A percentile compares a stretch with the other conserved stretches of the same genome.
Evolutionary conservation across 2,329 filamentous ascomycete species (phyloP).

Genomic region (Dothidotthia symphoricarpi): DNA sequence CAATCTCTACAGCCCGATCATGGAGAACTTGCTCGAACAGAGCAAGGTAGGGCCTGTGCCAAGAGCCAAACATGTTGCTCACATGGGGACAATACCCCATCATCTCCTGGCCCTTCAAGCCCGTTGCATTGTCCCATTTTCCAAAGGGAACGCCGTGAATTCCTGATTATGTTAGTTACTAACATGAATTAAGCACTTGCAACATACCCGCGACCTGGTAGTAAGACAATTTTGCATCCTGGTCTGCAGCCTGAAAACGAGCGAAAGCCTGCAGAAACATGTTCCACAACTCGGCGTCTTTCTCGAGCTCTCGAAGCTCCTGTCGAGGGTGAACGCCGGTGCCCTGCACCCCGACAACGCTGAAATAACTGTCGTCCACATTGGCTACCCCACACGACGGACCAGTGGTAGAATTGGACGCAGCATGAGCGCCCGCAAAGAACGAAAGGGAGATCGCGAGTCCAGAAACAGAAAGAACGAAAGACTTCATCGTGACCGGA

Average conservation of each 20-base stretch:
- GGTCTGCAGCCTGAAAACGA: constrained; percentile 34
- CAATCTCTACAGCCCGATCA: constrained; percentile 29
- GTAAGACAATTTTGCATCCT: constrained; percentile 32
- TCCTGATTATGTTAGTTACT: constrained; percentile 12
- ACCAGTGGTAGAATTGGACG: constrained; percentile 16
- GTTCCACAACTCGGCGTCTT: constrained; percentile 33
- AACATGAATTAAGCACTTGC: neutral
- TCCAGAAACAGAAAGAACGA: constrained; percentile 21
- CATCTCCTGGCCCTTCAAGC: constrained; percentile 19
- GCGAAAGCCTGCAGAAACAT: constrained; percentile 33
- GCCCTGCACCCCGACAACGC: constrained; percentile 34
- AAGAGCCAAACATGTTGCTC: constrained; percentile 32
- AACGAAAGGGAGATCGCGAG: constrained; percentile 20
- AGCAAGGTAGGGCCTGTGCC: constrained; percentile 37
- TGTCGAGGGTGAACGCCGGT: constrained; percentile 29
- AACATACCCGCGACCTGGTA: constrained; percentile 31
- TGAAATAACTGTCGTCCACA: constrained; percentile 29
- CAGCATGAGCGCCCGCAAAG: constrained; percentile 14
- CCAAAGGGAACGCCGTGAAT: constrained; percentile 36
- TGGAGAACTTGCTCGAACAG: constrained; percentile 37
- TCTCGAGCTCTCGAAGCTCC: constrained; percentile 33
- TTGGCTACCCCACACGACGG: constrained; percentile 21
- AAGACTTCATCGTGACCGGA: constrained; percentile 31
- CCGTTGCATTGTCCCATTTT: constrained; percentile 28
- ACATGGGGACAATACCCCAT: constrained; percentile 34